Evolutionary conservation across 768 basidiomycete genomes (phyloP).

Genomic region (Hysterangium stoloniferum): DNA sequence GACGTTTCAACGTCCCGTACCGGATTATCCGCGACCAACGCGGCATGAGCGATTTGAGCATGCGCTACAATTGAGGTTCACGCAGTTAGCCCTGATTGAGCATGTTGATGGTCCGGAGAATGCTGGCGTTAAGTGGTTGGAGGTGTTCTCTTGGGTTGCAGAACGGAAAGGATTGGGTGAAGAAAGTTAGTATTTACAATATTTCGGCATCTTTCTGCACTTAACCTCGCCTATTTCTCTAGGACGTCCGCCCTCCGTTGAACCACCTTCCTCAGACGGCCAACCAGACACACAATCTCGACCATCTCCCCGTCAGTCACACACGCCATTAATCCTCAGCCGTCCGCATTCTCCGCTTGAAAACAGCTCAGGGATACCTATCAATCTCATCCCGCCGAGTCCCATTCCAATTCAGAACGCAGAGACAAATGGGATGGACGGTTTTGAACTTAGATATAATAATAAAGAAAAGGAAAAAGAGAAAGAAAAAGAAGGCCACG

Average conservation of each 20-base stretch:
- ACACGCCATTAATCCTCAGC: constrained; percentile 1
- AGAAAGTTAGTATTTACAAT: constrained; percentile 23
- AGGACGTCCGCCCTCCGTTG: constrained; percentile 5
- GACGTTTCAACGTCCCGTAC: constrained; percentile 36
- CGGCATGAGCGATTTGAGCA: constrained; percentile 62
- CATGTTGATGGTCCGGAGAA: constrained; percentile 78
- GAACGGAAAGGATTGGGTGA: constrained; percentile 37
- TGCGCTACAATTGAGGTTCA: constrained; percentile 79
- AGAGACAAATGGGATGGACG: not conserved
- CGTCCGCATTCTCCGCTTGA: constrained; percentile 1
- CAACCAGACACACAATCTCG: not conserved
- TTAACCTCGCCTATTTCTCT: too few relatives aligned
- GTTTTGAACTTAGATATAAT: not conserved
- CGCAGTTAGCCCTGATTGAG: constrained; percentile 75
- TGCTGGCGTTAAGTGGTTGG: constrained; percentile 73
- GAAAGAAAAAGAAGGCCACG: constrained; percentile 10
- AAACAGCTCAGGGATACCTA: constrained; percentile 1
- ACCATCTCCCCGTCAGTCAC: not conserved
- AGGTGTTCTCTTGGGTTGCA: constrained; percentile 82
- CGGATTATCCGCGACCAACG: constrained; percentile 43
- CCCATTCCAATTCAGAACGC: constrained; percentile 2
- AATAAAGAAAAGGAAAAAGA: not conserved
- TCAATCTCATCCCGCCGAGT: constrained; percentile 12
- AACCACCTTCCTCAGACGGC: constrained; percentile 5
- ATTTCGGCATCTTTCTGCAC: too few relatives aligned